Base-by-base conservation (phyloP, 1,284 basidiomycete species). In the Marasmius sp. region DNA sequence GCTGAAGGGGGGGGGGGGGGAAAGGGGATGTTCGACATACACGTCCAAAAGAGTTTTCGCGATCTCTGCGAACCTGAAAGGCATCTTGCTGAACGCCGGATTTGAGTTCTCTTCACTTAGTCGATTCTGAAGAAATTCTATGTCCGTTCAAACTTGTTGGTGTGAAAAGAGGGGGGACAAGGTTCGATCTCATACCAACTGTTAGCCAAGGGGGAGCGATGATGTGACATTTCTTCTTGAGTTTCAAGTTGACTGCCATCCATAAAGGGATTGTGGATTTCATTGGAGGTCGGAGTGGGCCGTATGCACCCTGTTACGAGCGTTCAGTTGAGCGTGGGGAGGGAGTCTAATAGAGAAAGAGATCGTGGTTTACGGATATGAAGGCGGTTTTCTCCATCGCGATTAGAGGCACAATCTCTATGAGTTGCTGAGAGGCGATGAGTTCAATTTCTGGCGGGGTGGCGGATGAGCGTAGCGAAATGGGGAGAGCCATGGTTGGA, bases 181-280 rank as follows among this genome's bases (percentile, higher is more conserved):
- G 45, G 8, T n/a, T 50, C n/a, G n/a, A n/a, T n/a, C n/a, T 33
- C 48, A 77, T 64, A 95, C 96, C 95, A 55, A 92, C 84, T 60
- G 81, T 86, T 36, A 99, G 80, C 97, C 97, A 99, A 33, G 85
- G 81, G 1, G 97, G 97, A 0, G 94, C 83, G 6, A 98, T 83
- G 50, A 99, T 92, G 66, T 93, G 86, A 66, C 97, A 98, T 74
- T 97, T 97, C 69, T 92, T 91, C 80, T 97, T 97, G 67, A 90
- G 76, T 75, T 98, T 98, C 59, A 99, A 80, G 68, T 97, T 94
- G 6, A 93, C 79, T 0, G 95, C 97, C 76, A 99, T 90, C 97
- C 97, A 99, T 6, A 98, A 81, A 0, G 97, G 97, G 10, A 98
- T 87, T 63, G 83, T 82, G 22, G 89, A 82, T 72, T 92, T 91